Evolutionary conservation across 805 yeast genomes (phyloP).

Genomic region (Myxozyma kluyveri): DNA sequence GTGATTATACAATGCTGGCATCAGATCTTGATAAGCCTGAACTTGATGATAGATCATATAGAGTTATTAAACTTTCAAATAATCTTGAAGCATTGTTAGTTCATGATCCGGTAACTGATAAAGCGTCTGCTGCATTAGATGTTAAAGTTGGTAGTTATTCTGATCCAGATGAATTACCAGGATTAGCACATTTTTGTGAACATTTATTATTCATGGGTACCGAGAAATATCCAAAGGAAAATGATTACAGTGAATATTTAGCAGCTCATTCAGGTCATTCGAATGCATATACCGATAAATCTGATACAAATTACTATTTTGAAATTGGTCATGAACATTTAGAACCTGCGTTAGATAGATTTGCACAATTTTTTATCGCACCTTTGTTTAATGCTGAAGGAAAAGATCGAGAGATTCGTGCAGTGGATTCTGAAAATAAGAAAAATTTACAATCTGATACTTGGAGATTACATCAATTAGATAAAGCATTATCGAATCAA

Average conservation of each 20-base stretch:
- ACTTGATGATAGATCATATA: constrained; percentile 72
- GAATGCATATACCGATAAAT: constrained; percentile 87
- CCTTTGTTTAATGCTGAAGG: constrained; percentile 75
- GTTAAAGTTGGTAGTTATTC: constrained; percentile 78
- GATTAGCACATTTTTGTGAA: constrained; percentile 88
- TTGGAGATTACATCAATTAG: constrained; percentile 87
- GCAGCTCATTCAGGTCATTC: constrained; percentile 84
- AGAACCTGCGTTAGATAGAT: constrained; percentile 86
- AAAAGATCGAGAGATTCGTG: constrained; percentile 87
- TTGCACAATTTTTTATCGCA: constrained; percentile 83
- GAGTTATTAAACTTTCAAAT: constrained; percentile 63
- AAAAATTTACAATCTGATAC: constrained; percentile 85
- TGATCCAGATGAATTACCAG: constrained; percentile 69
- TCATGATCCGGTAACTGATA: constrained; percentile 67
- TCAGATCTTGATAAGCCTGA: constrained; percentile 42
- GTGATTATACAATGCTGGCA: constrained; percentile 14
- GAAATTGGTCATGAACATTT: constrained; percentile 74
- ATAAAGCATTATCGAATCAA: constrained; percentile 67
- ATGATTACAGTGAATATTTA: constrained; percentile 69
- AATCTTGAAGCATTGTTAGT: constrained; percentile 67
- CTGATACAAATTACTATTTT: constrained; percentile 87
- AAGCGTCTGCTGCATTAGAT: constrained; percentile 67
- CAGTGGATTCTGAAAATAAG: constrained; percentile 94
- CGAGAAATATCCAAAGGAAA: constrained; percentile 68
- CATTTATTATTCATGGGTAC: constrained; percentile 83